These are phyloP conservation scores for Plasmodium reichenowi DNA, from an alignment of 169 alveolate species.

Conservation along the genomic window DNA sequence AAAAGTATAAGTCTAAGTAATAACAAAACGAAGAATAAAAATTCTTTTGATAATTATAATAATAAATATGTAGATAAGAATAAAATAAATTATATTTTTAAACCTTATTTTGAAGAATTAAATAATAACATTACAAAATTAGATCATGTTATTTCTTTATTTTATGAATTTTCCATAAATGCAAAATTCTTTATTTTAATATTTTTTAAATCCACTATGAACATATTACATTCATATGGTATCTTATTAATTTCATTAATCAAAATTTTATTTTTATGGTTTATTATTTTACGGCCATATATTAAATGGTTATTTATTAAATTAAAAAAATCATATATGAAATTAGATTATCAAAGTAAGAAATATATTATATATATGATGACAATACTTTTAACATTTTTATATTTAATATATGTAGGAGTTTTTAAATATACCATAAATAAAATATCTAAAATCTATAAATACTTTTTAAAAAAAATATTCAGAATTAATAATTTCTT, in stretches of 20 bases:
- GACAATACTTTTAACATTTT: conserved; percentile 7
- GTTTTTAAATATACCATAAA: conserved; percentile 38
- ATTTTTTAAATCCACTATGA: conserved; percentile 15
- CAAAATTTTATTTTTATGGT: conserved; percentile 53
- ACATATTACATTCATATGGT: conserved; percentile 55
- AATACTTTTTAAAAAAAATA: conserved; percentile 30
- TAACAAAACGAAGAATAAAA: background rate
- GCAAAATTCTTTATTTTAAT: conserved; percentile 26
- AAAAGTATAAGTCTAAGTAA: background rate
- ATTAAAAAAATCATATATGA: conserved; percentile 25
- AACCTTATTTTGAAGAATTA: conserved; percentile 27
- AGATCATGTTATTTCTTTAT: conserved; percentile 33
- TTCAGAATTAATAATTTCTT: conserved; percentile 32
- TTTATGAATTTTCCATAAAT: conserved; percentile 52
- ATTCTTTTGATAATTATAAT: too few relatives aligned
- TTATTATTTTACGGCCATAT: conserved; percentile 54
- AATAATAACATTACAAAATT: conserved; percentile 6
- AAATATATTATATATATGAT: conserved; percentile 24
- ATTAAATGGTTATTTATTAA: conserved; percentile 31
- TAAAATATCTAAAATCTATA: conserved; percentile 37
- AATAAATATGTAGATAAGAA: conserved; percentile 7
- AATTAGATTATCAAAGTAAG: conserved; percentile 31
- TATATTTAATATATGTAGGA: conserved; percentile 18
- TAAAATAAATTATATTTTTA: conserved; percentile 10
- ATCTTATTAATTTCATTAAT: conserved; percentile 50